Conservation (phyloP, 1,284 basidiomycete genomes). For the Phaffia rhodozyma region DNA sequence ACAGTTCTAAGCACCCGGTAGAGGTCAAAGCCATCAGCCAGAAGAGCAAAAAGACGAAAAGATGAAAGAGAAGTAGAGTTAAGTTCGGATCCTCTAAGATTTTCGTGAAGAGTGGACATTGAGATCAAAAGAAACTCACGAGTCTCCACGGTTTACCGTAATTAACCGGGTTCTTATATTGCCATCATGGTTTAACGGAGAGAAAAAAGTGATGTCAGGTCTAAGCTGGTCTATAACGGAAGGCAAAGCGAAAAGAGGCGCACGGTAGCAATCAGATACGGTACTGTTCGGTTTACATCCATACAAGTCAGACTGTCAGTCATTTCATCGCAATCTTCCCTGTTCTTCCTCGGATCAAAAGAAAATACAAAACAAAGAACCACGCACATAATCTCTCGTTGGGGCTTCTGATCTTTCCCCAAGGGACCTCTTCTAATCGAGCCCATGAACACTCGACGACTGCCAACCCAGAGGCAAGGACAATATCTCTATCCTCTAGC, state of each 20-base stretch:
- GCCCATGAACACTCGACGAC: constrained; percentile 99
- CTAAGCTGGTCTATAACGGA: too few relatives aligned
- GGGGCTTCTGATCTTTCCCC: constrained; percentile 81
- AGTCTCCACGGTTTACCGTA: constrained; percentile 88
- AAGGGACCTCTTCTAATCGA: constrained; percentile 83
- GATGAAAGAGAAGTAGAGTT: too few relatives aligned
- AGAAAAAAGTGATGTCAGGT: too few relatives aligned
- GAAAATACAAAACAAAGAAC: not conserved
- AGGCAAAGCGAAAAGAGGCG: too few relatives aligned
- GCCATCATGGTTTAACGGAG: too few relatives aligned
- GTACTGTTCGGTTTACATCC: constrained; percentile 45
- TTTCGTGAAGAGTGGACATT: not conserved
- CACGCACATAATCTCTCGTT: constrained; percentile 75
- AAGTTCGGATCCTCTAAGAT: constrained; percentile 25
- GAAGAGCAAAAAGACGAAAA: constrained; percentile 18
- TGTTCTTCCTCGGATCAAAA: not conserved
- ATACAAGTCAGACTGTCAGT: not conserved
- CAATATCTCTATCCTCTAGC: constrained; percentile 71
- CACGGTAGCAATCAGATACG: constrained; percentile 69
- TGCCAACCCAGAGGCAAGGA: constrained; percentile 65
- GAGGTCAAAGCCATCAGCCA: not conserved
- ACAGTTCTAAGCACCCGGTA: constrained; percentile 44
- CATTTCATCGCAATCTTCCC: not conserved
- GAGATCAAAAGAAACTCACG: not conserved
- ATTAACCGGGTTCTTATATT: constrained; percentile 65